phyloP scores from a whole-genome alignment of 2,329 filamentous ascomycete genomes.

The Paecilomyces dactylethromorphus region DNA sequence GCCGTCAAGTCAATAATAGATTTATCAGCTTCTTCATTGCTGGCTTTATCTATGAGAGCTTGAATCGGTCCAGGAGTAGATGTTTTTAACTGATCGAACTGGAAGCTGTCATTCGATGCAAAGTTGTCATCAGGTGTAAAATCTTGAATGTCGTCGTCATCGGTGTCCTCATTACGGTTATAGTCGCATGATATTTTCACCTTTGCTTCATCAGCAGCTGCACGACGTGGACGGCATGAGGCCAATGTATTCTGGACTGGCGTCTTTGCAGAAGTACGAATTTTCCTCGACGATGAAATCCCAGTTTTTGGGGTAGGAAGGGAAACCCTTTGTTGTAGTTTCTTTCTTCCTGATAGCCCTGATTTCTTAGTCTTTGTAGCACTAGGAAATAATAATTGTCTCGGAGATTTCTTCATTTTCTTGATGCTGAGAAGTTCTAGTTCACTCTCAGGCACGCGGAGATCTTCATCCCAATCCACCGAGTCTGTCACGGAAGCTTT shows the following conservation, averaged over 20 bases:
- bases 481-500: constrained; percentile 8
- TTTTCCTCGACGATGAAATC: neutral
- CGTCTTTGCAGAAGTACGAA: neutral
- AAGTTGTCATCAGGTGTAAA: neutral
- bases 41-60: neutral
- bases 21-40: neutral
- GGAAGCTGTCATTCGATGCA: neutral
- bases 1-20: neutral
- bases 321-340: neutral
- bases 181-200: neutral
- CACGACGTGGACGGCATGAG: neutral
- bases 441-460: constrained; percentile 18
- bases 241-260: neutral
- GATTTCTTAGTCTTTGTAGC: neutral
- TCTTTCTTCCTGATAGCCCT: neutral
- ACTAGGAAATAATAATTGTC: constrained; percentile 10
- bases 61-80: neutral
- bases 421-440: neutral
- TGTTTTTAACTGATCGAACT: neutral
- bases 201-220: neutral
- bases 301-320: neutral
- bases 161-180: neutral
- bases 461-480: constrained; percentile 26
- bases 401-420: constrained; percentile 5
- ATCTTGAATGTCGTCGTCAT: neutral